Conservation (phyloP, 1,139 yeast species). For the Nakaseomyces uthaithaninus region DNA sequence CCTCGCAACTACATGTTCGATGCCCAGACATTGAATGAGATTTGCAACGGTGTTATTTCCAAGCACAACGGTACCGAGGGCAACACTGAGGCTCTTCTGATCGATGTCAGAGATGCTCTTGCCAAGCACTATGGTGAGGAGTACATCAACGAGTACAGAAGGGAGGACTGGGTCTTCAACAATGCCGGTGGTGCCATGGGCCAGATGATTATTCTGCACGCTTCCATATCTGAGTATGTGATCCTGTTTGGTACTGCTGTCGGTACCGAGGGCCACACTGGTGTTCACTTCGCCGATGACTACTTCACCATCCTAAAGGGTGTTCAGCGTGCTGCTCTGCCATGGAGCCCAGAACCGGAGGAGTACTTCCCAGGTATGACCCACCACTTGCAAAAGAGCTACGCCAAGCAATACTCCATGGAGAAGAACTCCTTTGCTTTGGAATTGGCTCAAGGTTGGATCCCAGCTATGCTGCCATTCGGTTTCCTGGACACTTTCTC, state of each 20-base stretch:
- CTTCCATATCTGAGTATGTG: constrained; percentile 88
- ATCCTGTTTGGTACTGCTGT: constrained; percentile 82
- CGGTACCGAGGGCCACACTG: constrained; percentile 95
- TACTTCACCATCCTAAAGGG: constrained; percentile 87
- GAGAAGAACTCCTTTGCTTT: constrained; percentile 74
- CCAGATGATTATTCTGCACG: constrained; percentile 88
- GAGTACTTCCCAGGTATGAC: constrained; percentile 72
- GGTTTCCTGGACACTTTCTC: constrained; percentile 76
- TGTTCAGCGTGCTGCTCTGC: constrained; percentile 61
- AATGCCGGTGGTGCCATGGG: constrained; percentile 99
- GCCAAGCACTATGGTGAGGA: constrained; percentile 59
- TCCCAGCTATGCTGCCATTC: constrained; percentile 95
- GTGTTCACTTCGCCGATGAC: constrained; percentile 93
- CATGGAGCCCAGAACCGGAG: constrained; percentile 54
- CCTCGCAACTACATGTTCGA: constrained; percentile 54
- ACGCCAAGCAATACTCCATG: constrained; percentile 79
- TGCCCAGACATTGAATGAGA: constrained; percentile 38
- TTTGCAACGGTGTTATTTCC: constrained; percentile 46
- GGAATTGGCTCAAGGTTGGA: constrained; percentile 98
- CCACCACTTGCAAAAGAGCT: constrained; percentile 69
- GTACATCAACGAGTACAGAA: constrained; percentile 57
- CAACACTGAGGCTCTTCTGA: constrained; percentile 35
- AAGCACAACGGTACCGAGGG: constrained; percentile 37
- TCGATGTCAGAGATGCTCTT: constrained; percentile 51
- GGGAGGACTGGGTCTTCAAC: constrained; percentile 89